Percentiles rank a stretch among this genome's conserved stretches.
phyloP scores from a whole-genome alignment of 2,329 filamentous ascomycete species.

The Teratosphaeria zuluensis region DNA sequence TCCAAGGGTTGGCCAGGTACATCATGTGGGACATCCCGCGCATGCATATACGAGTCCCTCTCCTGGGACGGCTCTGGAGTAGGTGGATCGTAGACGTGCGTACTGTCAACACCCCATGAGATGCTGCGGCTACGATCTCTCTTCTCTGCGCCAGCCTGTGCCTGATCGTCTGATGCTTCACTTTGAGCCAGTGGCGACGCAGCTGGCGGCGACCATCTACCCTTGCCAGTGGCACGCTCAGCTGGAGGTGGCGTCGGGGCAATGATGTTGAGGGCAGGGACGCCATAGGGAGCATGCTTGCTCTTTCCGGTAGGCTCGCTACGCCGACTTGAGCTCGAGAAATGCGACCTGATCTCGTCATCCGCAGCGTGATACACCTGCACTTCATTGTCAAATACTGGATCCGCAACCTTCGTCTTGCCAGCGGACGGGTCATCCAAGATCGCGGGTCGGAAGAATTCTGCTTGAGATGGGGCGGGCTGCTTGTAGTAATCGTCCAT shows the following conservation, averaged over 20 bases:
- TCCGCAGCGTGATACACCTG: constrained; percentile 34
- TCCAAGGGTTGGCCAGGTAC: constrained; percentile 17
- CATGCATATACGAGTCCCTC: constrained; percentile 15
- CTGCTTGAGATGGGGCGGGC: constrained; percentile 31
- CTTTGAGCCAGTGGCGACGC: constrained; percentile 21
- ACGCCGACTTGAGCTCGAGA: constrained; percentile 4
- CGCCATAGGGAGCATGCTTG: constrained; percentile 22
- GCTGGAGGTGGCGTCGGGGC: constrained; percentile 46
- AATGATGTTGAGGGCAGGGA: constrained; percentile 48
- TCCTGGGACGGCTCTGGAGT: constrained; percentile 34
- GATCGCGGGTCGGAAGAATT: constrained; percentile 40
- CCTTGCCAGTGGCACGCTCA: constrained; percentile 26
- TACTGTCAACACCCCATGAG: constrained; percentile 40
- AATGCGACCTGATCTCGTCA: constrained; percentile 10
- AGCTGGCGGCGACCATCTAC: constrained; percentile 25
- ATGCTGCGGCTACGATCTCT: constrained; percentile 25
- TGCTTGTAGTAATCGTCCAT: constrained; percentile 30
- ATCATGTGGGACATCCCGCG: constrained; percentile 3
- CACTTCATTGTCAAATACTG: constrained; percentile 36
- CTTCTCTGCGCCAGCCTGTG: constrained; percentile 6
- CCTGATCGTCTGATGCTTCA: constrained; percentile 7
- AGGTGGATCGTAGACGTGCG: constrained; percentile 36
- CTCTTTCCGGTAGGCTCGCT: constrained; percentile 4
- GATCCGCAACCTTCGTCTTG: constrained; percentile 29
- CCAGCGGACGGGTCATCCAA: constrained; percentile 29